Conservation (phyloP, 2,329 filamentous ascomycete species). For the Pleomassaria siparia region DNA sequence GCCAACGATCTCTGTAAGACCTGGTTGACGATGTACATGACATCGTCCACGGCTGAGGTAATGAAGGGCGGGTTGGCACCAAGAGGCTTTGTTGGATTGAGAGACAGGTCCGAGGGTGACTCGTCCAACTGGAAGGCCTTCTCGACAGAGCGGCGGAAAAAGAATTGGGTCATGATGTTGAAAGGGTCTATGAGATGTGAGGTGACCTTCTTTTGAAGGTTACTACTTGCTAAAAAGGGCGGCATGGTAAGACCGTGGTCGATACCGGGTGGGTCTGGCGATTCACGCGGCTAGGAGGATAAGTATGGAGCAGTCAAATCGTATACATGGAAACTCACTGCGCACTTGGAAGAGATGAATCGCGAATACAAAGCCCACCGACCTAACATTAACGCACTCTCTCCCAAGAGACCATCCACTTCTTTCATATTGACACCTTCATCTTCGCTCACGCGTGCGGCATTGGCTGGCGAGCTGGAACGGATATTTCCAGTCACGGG, state of each 20-base stretch:
- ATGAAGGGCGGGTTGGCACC: conserved; percentile 84
- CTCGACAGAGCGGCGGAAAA: conserved; percentile 93
- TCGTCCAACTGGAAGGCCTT: conserved; percentile 98
- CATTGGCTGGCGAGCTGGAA: conserved; percentile 71
- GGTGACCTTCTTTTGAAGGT: conserved; percentile 75
- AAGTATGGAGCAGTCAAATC: conserved; percentile 17
- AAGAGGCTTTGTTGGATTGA: conserved; percentile 72
- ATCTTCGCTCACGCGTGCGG: conserved; percentile 73
- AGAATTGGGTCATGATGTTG: conserved; percentile 91
- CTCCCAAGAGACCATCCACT: conserved; percentile 81
- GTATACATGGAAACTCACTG: conserved; percentile 55
- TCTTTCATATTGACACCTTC: conserved; percentile 97
- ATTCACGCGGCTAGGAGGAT: conserved; percentile 28
- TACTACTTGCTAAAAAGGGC: conserved; percentile 74
- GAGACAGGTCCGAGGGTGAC: conserved; percentile 73
- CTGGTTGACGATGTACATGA: conserved; percentile 98
- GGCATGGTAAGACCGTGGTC: conserved; percentile 66
- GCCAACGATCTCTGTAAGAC: conserved; percentile 84
- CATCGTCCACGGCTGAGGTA: conserved; percentile 92
- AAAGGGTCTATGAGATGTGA: conserved; percentile 77
- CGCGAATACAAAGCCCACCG: conserved; percentile 91
- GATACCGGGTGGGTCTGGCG: conserved; percentile 55
- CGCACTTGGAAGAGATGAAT: conserved; percentile 85
- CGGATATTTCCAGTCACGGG: conserved; percentile 63
- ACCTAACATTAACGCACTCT: conserved; percentile 88